phyloP scores from a whole-genome alignment of 176 grass and related monocot genomes.

The Cenchrus fungigraminus region DNA sequence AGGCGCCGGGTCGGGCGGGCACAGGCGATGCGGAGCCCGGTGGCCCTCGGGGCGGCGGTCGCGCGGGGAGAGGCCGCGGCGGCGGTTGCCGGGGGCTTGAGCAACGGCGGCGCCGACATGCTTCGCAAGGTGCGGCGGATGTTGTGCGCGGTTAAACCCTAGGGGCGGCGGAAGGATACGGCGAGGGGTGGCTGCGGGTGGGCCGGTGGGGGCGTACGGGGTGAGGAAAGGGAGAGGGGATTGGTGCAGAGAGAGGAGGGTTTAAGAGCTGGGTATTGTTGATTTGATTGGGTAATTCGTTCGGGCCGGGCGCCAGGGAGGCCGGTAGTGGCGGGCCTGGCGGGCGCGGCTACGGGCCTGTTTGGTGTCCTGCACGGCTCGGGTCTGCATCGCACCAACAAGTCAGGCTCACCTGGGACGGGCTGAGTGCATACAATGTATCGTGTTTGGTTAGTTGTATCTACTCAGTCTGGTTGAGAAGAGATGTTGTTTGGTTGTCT shows the following conservation, averaged over 20 bases:
- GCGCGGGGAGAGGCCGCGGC: background rate
- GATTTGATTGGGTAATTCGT: background rate
- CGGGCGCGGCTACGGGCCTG: too few species aligned
- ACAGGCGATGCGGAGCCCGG: background rate
- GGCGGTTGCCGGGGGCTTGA: slow-evolving; percentile 34
- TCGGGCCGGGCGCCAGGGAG: too few species aligned
- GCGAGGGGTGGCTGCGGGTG: background rate
- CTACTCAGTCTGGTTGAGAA: too few species aligned
- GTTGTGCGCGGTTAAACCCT: slow-evolving; percentile 33
- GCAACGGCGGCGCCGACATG: slow-evolving; percentile 43
- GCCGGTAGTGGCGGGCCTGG: too few species aligned
- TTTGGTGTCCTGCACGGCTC: too few species aligned
- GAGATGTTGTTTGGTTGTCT: too few species aligned
- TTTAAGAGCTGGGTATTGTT: slow-evolving; percentile 14
- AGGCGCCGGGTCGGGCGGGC: slow-evolving; percentile 13
- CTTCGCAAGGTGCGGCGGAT: background rate
- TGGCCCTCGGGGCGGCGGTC: background rate
- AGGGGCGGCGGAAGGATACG: slow-evolving; percentile 7
- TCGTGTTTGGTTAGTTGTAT: too few species aligned
- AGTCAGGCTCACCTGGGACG: too few species aligned
- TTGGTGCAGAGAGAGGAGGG: background rate
- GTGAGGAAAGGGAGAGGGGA: background rate
- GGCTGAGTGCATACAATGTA: too few species aligned
- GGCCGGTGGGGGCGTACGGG: background rate
- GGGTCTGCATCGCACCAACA: too few species aligned